Evolutionary conservation across 2,329 filamentous ascomycete genomes (phyloP).

Genomic region (Stagonosporopsis rhizophila): DNA sequence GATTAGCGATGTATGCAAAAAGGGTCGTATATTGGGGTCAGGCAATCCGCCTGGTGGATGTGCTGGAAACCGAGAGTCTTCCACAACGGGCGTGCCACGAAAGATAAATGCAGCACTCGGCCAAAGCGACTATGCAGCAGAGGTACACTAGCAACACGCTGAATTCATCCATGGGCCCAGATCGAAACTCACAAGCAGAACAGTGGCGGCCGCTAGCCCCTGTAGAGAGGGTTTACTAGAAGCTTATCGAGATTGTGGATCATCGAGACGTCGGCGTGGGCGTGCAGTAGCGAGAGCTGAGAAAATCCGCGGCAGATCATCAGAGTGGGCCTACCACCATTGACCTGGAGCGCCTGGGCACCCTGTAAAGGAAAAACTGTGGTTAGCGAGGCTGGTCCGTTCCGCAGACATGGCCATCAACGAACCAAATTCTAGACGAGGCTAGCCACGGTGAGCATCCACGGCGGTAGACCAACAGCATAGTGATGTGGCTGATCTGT

Average conservation of each 20-base stretch:
- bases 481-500: constrained; percentile 3
- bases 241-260: constrained; percentile 18
- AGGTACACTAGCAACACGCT: constrained; percentile 14
- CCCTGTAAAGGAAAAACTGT: neutral
- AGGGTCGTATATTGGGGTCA: constrained; percentile 5
- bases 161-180: constrained; percentile 12
- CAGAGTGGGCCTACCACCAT: neutral
- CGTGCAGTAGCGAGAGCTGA: constrained; percentile 7
- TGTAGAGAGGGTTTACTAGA: constrained; percentile 4
- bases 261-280: constrained; percentile 8
- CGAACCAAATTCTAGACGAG: neutral
- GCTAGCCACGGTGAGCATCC: constrained; percentile 4
- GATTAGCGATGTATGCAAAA: constrained; percentile 1
- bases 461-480: constrained; percentile 11
- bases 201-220: constrained; percentile 11
- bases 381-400: constrained; percentile 5
- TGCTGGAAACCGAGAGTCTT: neutral
- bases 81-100: neutral
- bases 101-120: constrained; percentile 9
- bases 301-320: constrained; percentile 9
- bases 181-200: constrained; percentile 11
- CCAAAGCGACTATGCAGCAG: constrained; percentile 7
- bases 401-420: constrained; percentile 1
- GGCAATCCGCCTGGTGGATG: constrained; percentile 6
- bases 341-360: constrained; percentile 1